Evolutionary conservation across 106 monocot species (phyloP).

Genomic region (Acorus gramineus): DNA sequence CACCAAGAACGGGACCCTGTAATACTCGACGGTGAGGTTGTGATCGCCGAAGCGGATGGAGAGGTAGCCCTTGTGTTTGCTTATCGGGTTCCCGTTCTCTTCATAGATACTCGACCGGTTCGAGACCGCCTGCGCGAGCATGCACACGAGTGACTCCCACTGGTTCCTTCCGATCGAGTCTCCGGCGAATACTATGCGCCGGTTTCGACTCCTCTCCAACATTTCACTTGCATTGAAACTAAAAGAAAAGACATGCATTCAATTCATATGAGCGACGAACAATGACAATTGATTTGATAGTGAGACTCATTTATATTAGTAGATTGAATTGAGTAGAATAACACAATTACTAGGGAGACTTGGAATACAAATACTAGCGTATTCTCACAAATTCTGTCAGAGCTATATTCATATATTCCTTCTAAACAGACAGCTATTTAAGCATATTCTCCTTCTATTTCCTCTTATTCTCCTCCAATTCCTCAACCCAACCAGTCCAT

Average conservation of each 20-base stretch:
- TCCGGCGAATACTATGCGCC: constrained; percentile 62
- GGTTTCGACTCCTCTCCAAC: constrained; percentile 63
- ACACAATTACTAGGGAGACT: too few species aligned
- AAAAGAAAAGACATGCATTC: not conserved
- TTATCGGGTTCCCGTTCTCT: constrained; percentile 62
- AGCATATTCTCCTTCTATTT: too few species aligned
- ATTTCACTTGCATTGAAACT: constrained; percentile 72
- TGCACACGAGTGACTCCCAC: constrained; percentile 92
- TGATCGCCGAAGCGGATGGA: constrained; percentile 48
- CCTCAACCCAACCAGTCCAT: too few species aligned
- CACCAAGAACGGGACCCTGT: constrained; percentile 59
- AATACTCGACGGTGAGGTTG: constrained; percentile 88
- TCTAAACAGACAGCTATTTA: too few species aligned
- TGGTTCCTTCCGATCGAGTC: constrained; percentile 95
- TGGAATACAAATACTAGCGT: too few species aligned
- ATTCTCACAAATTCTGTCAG: too few species aligned
- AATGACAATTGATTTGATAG: not conserved
- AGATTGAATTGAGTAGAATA: not conserved
- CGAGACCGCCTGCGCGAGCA: constrained; percentile 21
- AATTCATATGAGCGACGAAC: not conserved
- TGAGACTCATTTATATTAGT: not conserved
- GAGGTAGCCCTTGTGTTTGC: constrained; percentile 81
- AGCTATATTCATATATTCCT: too few species aligned
- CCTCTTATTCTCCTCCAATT: too few species aligned
- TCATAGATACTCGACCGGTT: constrained; percentile 55